Evolutionary conservation across 108 stramenopile genomes (phyloP).

Genomic region (Nitzschia sp.): DNA sequence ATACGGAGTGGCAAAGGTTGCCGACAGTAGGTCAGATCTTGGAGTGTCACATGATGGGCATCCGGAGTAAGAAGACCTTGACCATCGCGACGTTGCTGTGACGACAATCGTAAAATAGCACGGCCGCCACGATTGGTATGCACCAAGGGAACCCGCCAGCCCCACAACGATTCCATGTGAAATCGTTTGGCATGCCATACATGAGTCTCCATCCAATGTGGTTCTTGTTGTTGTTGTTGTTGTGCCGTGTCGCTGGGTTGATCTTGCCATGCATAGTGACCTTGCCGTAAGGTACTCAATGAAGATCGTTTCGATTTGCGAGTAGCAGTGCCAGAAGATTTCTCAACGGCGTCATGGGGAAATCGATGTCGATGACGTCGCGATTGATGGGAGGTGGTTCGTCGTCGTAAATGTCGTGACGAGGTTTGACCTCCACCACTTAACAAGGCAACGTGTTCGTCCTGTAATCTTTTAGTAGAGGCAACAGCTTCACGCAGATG

Average conservation of each 20-base stretch:
- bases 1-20: not conserved
- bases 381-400: slow-evolving; percentile 62
- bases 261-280: slow-evolving; percentile 27
- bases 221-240: slow-evolving; percentile 2
- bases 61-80: no score
- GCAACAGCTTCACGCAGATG: slow-evolving; percentile 6
- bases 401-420: slow-evolving; percentile 74
- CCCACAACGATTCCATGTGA: slow-evolving; percentile 61
- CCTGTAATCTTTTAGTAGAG: not conserved
- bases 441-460: slow-evolving; percentile 16
- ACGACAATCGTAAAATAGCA: slow-evolving; percentile 65
- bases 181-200: slow-evolving; percentile 88
- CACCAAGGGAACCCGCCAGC: slow-evolving; percentile 70
- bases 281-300: slow-evolving; percentile 12
- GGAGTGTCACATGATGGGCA: slow-evolving; percentile 29
- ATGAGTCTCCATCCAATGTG: slow-evolving; percentile 76
- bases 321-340: not conserved
- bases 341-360: slow-evolving; percentile 18
- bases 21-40: slow-evolving; percentile 58
- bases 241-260: not conserved
- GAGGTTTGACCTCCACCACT: slow-evolving; percentile 73
- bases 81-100: not conserved
- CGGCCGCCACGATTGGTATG: slow-evolving; percentile 77
- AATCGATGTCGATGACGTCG: slow-evolving; percentile 60
- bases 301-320: slow-evolving; percentile 28